phyloP scores from a whole-genome alignment of 2,329 filamentous ascomycete species.

The Monilinia fructigena region DNA sequence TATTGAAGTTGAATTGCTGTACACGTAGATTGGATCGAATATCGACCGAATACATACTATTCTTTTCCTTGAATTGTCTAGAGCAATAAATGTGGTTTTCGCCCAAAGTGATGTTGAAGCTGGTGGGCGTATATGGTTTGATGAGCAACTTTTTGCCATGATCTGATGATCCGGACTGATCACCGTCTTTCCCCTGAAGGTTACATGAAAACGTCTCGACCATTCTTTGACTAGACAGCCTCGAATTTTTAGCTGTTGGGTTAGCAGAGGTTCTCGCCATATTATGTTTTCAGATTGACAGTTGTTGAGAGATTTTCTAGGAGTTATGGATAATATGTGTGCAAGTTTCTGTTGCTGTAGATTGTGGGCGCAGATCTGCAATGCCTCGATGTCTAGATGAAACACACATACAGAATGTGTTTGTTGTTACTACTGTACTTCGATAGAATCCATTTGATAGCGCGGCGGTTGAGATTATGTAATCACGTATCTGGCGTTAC shows the following conservation, averaged over 20 bases:
- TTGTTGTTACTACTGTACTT: too few species aligned
- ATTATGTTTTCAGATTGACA: too few species aligned
- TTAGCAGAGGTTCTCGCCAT: neutral
- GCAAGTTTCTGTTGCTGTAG: too few species aligned
- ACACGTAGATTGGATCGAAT: neutral
- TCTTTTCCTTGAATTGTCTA: neutral
- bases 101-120: neutral
- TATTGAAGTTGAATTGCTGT: conserved; percentile 3
- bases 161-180: neutral
- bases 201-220: neutral
- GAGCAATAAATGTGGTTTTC: neutral
- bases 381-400: too few species aligned
- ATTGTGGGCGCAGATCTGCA: too few species aligned
- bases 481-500: too few species aligned
- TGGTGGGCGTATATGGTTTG: neutral
- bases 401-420: too few species aligned
- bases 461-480: too few species aligned
- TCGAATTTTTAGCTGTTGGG: neutral
- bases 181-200: neutral
- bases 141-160: neutral
- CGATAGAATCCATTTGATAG: too few species aligned
- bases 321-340: too few species aligned
- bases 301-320: too few species aligned
- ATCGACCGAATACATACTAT: neutral
- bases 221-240: neutral